phyloP scores from a whole-genome alignment of 2,329 filamentous ascomycete species.

The Madurella mycetomatis region DNA sequence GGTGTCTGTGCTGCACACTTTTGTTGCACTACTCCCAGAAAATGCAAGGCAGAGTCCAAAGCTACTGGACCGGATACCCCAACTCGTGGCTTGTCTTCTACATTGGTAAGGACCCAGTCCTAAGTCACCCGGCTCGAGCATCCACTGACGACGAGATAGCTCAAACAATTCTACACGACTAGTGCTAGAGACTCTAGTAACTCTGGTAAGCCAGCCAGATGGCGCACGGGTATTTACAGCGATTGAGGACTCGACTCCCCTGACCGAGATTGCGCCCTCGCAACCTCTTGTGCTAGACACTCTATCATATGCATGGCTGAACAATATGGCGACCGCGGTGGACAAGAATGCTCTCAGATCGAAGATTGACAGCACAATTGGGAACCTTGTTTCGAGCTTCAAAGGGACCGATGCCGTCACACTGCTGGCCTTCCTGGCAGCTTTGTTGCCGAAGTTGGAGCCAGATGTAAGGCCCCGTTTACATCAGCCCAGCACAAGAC shows the following conservation, averaged over 20 bases:
- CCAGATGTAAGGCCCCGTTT: constrained; percentile 38
- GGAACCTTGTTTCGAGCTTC: constrained; percentile 49
- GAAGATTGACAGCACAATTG: constrained; percentile 46
- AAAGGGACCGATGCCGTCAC: constrained; percentile 57
- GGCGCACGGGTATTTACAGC: constrained; percentile 47
- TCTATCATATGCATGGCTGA: constrained; percentile 54
- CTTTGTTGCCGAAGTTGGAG: constrained; percentile 47
- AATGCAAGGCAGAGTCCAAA: constrained; percentile 40
- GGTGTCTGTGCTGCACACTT: constrained; percentile 59
- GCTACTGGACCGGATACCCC: constrained; percentile 50
- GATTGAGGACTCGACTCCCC: constrained; percentile 48
- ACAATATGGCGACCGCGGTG: constrained; percentile 35
- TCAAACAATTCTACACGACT: constrained; percentile 48
- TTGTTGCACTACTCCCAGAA: constrained; percentile 53
- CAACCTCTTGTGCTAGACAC: constrained; percentile 53
- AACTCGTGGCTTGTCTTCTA: constrained; percentile 49
- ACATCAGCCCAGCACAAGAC: neutral
- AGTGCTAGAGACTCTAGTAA: constrained; percentile 54
- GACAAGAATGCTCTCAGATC: constrained; percentile 30
- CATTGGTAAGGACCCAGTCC: constrained; percentile 43
- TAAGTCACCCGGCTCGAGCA: neutral
- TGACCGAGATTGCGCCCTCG: constrained; percentile 54
- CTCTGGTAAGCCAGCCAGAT: constrained; percentile 47
- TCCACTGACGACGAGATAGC: constrained; percentile 31
- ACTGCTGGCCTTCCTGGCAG: constrained; percentile 53